Evolutionary conservation across 441 rosid species (phyloP), one percentile per base, ranked within the genome.

Genomic region (Biscutella laevigata): DNA sequence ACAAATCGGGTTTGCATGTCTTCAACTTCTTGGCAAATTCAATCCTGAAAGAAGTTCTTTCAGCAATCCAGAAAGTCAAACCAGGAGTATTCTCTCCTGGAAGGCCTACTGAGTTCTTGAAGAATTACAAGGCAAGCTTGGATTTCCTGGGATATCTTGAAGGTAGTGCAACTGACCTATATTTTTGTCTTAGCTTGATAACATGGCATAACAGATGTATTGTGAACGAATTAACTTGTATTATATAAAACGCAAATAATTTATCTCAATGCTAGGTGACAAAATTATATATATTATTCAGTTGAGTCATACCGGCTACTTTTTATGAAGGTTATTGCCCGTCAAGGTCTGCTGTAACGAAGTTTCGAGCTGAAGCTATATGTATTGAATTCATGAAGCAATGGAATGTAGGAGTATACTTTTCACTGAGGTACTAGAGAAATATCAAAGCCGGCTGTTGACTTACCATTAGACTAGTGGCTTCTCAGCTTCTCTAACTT

Each of bases 1-100:
- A 94, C 70, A 94, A 86, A 69, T 84, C 95, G 1, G 95, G 99
- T 66, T 73, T 89, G 62, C 99, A 89, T 57, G 95, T 87, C 34
- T 89, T 94, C 77, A 82, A 86, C 71, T 94, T 94, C 79, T 69
- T 94, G 76, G 94, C 82, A 36, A 94, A 94, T 77, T 94, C 97
- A 44, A 77, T 94, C 53, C 80, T 94, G 68, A 94, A 89, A 76
- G 99, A 86, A 77, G 87, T 83, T 66, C 80, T 84, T 36, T 73
- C 49, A 13, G 85, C 94, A 35, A 86, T 88, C 70, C 97, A 94
- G 70, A 88, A 80, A 68, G 87, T 84, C 66, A 92, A 88, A 71
- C 95, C 97, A 27, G 82, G 95, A 64, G 95, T 86, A 11, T 92
- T 86, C 78, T 86, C 99, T 54, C 92, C 99, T 30, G 99, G 99